Evolutionary conservation across 805 yeast genomes (phyloP), one percentile per base, ranked within the genome.

Genomic region (Yarrowia sp.): DNA sequence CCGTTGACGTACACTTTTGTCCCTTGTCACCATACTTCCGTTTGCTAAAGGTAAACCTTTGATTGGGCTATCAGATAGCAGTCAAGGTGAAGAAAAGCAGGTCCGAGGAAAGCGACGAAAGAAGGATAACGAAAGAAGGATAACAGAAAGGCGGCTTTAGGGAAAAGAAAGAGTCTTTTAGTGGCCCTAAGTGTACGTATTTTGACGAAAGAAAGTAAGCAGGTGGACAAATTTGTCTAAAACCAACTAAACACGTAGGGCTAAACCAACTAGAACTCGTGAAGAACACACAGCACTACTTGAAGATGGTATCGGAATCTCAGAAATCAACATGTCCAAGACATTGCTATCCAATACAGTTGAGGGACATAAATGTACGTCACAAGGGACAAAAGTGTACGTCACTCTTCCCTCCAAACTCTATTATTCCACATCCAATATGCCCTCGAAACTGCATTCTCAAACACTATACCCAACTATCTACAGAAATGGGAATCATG

Each of bases 1-100:
- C 36, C 17, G 22, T 3, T 6, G 54, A 3, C 36, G 54, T 0
- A 19, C 38, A 48, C 17, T 30, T 48, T 5, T 48, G 54, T 5
- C 54, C 54, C 54, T 48, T 48, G 54, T 48, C 54, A 48, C 54
- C 54, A 48, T 48, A 38, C 54, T 48, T 48, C 30, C 38, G 38
- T 48, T 48, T 48, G 54, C 54, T 48, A 48, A 48, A 48, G 52
- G 38, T 48, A 48, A 48, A 30, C 54, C 26, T 48, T 12, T 48
- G 54, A 48, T 48, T 48, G 14, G 54, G 54, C 38, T 48, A 30
- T 30, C 38, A 48, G 54, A 48, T 48, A 48, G 26, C 49, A 38
- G 14, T 21, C 6, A 14, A 24, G 30, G 48, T 24, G 48, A 4
- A 26, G 8, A 26, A n/a, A n/a, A n/a, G n/a, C n/a, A n/a, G n/a